A percentile compares a stretch with the other conserved stretches of the same genome.
These are phyloP conservation scores for Hirschfeldia incana DNA, from an alignment of 345 rosid genomes.

Conservation along the genomic window DNA sequence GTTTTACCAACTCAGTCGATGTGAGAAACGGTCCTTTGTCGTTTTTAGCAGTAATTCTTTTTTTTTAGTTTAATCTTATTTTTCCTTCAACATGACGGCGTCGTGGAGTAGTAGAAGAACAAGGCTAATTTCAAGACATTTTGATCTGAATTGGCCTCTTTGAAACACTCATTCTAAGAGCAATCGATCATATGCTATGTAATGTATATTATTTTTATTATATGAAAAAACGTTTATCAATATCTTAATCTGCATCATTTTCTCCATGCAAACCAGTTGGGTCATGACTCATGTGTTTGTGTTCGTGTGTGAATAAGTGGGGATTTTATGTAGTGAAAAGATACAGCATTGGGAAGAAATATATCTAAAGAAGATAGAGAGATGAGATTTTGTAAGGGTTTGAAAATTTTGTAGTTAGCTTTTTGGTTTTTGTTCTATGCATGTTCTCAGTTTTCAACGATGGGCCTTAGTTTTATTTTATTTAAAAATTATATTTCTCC, in stretches of 20 bases:
- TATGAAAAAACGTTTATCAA: conserved; percentile 21
- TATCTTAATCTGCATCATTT: neutral
- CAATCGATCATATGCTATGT: conserved; percentile 43
- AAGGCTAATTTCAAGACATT: conserved; percentile 29
- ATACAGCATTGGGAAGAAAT: conserved; percentile 27
- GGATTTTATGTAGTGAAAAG: conserved; percentile 33
- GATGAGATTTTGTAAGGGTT: conserved; percentile 15
- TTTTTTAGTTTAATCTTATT: neutral
- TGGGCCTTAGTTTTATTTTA: conserved; percentile 24
- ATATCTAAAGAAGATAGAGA: conserved; percentile 18
- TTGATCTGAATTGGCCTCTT: conserved; percentile 40
- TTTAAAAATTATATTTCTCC: neutral
- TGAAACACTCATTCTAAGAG: conserved; percentile 30
- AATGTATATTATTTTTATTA: conserved; percentile 31
- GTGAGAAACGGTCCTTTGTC: conserved; percentile 32
- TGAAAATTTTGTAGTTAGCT: conserved; percentile 10
- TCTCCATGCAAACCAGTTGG: neutral
- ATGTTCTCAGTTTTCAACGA: conserved; percentile 32
- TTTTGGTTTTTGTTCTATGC: conserved; percentile 21
- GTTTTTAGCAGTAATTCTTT: conserved; percentile 19
- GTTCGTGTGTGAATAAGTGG: conserved; percentile 35
- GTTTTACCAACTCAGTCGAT: conserved; percentile 43
- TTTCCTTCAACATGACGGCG: conserved; percentile 12
- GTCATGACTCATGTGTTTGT: neutral
- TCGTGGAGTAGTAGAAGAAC: conserved; percentile 21